Percentiles rank a stretch among this genome's conserved stretches.
phyloP scores from a whole-genome alignment of 2,329 filamentous ascomycete genomes.

The Parastagonospora nodorum region DNA sequence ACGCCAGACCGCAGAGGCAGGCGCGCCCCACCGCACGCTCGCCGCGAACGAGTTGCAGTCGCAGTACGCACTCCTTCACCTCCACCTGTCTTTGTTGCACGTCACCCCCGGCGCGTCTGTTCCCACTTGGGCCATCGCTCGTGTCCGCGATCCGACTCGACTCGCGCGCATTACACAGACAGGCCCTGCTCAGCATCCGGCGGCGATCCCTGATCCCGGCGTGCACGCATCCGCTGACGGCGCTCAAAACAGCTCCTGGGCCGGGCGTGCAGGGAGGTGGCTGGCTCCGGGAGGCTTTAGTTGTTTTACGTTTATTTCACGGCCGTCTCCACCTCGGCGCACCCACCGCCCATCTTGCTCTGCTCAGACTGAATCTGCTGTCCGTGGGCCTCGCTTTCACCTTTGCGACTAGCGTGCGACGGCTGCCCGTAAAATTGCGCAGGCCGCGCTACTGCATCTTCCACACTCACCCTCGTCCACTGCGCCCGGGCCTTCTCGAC shows the following conservation, averaged over 20 bases:
- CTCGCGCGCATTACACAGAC: conserved; percentile 9
- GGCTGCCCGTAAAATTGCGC: conserved; percentile 43
- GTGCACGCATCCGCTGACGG: conserved; percentile 32
- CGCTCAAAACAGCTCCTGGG: conserved; percentile 31
- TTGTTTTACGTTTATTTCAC: conserved; percentile 48
- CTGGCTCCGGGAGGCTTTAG: conserved; percentile 39
- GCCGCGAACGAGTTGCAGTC: too few species aligned
- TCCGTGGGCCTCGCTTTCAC: conserved; percentile 3
- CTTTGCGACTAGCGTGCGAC: conserved; percentile 12
- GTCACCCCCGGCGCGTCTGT: too few species aligned
- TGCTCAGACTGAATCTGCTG: conserved; percentile 3
- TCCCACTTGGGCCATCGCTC: neutral
- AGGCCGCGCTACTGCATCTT: conserved; percentile 45
- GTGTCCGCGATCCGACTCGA: conserved; percentile 3
- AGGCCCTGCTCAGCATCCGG: conserved; percentile 4
- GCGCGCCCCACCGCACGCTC: too few species aligned
- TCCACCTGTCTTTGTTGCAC: neutral
- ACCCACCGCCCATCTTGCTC: conserved; percentile 17
- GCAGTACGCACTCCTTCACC: neutral
- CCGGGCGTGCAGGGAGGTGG: conserved; percentile 42
- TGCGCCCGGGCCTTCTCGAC: conserved; percentile 37
- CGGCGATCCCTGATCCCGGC: conserved; percentile 36
- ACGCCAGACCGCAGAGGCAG: neutral
- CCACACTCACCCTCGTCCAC: conserved; percentile 35
- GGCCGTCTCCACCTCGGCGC: conserved; percentile 36